phyloP scores from a whole-genome alignment of 192 early-diverging fungal genomes.

The Thoreauomyces humboldtii region DNA sequence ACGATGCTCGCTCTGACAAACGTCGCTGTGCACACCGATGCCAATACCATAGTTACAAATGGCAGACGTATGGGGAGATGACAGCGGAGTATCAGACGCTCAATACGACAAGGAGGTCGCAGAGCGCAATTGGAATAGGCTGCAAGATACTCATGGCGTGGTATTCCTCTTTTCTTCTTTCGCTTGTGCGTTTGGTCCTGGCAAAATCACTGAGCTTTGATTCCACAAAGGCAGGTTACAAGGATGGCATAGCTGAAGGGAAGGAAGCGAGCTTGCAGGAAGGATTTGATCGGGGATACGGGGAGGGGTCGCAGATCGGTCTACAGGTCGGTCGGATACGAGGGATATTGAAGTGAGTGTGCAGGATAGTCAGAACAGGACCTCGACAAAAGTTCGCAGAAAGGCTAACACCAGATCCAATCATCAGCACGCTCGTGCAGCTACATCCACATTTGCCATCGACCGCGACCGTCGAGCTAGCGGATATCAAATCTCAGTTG shows the following conservation, averaged over 20 bases:
- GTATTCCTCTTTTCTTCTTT: conserved; percentile 26
- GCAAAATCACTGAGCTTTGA: not conserved
- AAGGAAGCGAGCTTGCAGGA: conserved; percentile 56
- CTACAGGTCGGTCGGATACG: conserved; percentile 50
- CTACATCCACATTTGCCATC: no score
- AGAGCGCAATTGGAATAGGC: conserved; percentile 56
- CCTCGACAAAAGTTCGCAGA: no score
- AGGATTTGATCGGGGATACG: conserved; percentile 63
- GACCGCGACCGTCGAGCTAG: no score
- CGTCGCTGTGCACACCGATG: no score
- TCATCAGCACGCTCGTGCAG: no score
- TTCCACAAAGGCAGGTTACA: conserved; percentile 53
- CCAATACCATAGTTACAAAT: no score
- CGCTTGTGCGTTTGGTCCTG: not conserved
- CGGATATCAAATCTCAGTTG: no score
- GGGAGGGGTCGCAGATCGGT: conserved; percentile 53
- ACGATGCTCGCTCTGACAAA: no score
- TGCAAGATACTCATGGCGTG: conserved; percentile 64
- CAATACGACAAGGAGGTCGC: conserved; percentile 57
- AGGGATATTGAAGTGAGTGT: conserved; percentile 49
- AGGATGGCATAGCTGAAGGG: conserved; percentile 63
- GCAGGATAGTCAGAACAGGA: no score
- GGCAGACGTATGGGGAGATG: conserved; percentile 56
- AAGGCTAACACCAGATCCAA: no score
- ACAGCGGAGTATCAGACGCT: conserved; percentile 38